phyloP scores from a whole-genome alignment of 371 early-diverging fungal species.

The Mucor sp. region DNA sequence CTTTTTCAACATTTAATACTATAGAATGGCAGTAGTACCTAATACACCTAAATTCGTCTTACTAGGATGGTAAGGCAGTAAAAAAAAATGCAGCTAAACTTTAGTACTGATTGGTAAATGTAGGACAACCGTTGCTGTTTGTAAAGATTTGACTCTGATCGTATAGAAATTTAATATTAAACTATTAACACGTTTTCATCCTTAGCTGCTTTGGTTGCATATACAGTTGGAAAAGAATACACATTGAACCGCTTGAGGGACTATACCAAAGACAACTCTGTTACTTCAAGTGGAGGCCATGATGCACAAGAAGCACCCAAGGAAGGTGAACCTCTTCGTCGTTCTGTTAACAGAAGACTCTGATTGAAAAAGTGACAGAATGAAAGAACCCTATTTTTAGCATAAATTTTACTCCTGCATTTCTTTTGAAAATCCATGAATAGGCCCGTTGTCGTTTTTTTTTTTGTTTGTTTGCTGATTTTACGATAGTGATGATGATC shows the following conservation, averaged over 20 bases:
- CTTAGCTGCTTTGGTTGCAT: constrained; percentile 27
- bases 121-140: constrained; percentile 25
- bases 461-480: background rate
- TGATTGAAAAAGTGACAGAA: constrained; percentile 7
- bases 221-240: constrained; percentile 21
- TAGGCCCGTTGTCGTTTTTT: background rate
- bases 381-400: background rate
- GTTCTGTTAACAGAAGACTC: constrained; percentile 31
- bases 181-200: background rate
- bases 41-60: constrained; percentile 28
- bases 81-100: background rate
- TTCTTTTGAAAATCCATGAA: background rate
- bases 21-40: background rate
- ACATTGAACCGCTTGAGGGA: constrained; percentile 20
- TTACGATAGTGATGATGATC: background rate
- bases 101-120: background rate
- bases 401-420: background rate
- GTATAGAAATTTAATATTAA: background rate
- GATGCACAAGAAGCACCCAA: constrained; percentile 4
- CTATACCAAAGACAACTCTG: constrained; percentile 27
- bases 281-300: constrained; percentile 24
- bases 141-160: constrained; percentile 7
- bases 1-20: background rate
- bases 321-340: constrained; percentile 18
- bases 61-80: constrained; percentile 20